Evolutionary conservation across 2,329 filamentous ascomycete genomes (phyloP), one percentile per base, ranked within the genome.

Genomic region (Colletotrichum sp.): DNA sequence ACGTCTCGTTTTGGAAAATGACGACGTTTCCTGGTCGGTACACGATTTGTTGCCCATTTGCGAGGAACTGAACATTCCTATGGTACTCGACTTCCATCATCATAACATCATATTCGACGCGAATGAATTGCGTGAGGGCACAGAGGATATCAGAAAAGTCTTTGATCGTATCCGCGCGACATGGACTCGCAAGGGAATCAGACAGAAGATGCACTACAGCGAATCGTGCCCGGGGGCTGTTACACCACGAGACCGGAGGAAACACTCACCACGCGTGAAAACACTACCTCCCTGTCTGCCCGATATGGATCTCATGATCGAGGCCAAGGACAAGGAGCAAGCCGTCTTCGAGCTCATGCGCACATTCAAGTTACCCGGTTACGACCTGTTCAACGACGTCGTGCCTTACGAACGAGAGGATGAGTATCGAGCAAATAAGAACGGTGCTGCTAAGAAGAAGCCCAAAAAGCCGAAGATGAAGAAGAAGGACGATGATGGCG

Each of bases 241-340:
- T 55, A 98, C 96, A 1, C 90, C 90, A 0, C 90, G 92, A 1
- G 94, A 98, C 78, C 89, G 96, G 32, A 91, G 96, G 74, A 98
- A 98, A 84, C 96, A 98, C 81, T 95, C 93, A 44, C 90, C 95
- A 0, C 91, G 96, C 11, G 95, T 98, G 3, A 89, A 90, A 78
- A 94, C 93, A 1, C 85, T 98, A 1, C 96, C 96, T 1, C 96
- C 96, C 0, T 98, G 96, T 80, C 89, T 93, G 6, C 87, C 91
- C 1, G 93, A 94, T 36, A 97, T 98, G 94, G 96, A 98, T 81
- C 88, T 98, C n/a, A 98, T 98, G 96, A 98, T 98, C 76, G 96
- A 98, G 86, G 96, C 96, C 64, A 98, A 98, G 83, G 96, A 98
- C 82, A 98, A 98, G 84, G 96, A 98, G 83, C 96, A 98, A 84